Evolutionary conservation across 2,329 filamentous ascomycete genomes (phyloP).

Genomic region (Xylariaceae sp.): DNA sequence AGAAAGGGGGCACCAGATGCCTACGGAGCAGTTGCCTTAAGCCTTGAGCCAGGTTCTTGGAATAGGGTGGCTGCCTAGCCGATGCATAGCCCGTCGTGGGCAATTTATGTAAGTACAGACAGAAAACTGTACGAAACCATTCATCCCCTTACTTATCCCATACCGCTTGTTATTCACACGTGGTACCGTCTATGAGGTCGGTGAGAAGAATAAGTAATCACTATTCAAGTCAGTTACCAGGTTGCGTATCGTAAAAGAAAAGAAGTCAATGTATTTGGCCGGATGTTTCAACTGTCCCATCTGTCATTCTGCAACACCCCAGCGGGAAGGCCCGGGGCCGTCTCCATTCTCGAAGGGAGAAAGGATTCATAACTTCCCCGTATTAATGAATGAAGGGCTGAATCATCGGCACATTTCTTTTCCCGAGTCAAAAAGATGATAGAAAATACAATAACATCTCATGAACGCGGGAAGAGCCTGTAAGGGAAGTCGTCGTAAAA

Average conservation of each 20-base stretch:
- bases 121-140: background rate
- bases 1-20: background rate
- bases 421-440: background rate
- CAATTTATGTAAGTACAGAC: background rate
- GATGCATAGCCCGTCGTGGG: background rate
- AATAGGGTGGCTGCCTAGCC: slow-evolving; percentile 3
- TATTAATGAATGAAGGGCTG: background rate
- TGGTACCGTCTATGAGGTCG: background rate
- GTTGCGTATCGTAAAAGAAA: background rate
- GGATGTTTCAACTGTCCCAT: background rate
- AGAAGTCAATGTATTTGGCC: background rate
- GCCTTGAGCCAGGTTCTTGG: slow-evolving; percentile 8
- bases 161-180: background rate
- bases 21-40: background rate
- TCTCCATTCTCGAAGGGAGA: background rate
- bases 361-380: background rate
- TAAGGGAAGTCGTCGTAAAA: background rate
- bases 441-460: background rate
- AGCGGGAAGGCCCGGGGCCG: background rate
- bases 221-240: too few relatives aligned
- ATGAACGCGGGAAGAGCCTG: background rate
- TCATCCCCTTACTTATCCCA: background rate
- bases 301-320: background rate
- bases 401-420: background rate
- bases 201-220: background rate